Conservation (phyloP, 1,139 yeast genomes). For the Geotrichum klebahnii region DNA sequence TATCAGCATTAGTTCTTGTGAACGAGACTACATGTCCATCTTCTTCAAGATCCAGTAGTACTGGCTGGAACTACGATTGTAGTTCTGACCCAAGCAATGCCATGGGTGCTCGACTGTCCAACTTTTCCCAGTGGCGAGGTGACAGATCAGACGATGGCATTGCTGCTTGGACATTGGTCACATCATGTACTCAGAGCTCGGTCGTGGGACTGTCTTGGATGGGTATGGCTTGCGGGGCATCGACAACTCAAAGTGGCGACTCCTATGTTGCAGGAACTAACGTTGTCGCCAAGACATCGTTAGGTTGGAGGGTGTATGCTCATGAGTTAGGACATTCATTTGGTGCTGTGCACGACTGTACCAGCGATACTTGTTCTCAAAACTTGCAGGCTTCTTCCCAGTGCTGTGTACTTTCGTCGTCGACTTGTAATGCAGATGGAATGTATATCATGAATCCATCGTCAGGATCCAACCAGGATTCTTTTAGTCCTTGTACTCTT, state of each 20-base stretch:
- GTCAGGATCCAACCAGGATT: slow-evolving; percentile 35
- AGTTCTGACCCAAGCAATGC: slow-evolving; percentile 23
- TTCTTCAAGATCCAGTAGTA: slow-evolving; percentile 26
- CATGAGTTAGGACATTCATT: slow-evolving; percentile 45
- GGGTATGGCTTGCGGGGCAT: slow-evolving; percentile 37
- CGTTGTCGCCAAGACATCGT: slow-evolving; percentile 37
- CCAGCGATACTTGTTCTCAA: slow-evolving; percentile 37
- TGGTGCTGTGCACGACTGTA: slow-evolving; percentile 46
- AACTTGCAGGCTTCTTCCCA: slow-evolving; percentile 32
- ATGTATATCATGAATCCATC: slow-evolving; percentile 42
- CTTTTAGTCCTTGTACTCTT: slow-evolving; percentile 39
- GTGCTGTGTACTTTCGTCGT: slow-evolving; percentile 39
- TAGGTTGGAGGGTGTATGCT: slow-evolving; percentile 42
- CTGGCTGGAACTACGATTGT: slow-evolving; percentile 39
- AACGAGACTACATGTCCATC: slow-evolving; percentile 29
- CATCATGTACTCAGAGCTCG: slow-evolving; percentile 38
- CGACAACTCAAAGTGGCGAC: slow-evolving; percentile 23
- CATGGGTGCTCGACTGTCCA: slow-evolving; percentile 35
- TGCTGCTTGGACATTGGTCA: slow-evolving; percentile 42
- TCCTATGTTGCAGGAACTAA: slow-evolving; percentile 39
- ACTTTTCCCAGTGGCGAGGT: slow-evolving; percentile 40
- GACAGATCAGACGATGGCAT: slow-evolving; percentile 34
- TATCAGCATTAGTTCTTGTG: slow-evolving; percentile 29
- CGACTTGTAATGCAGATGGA: slow-evolving; percentile 39
- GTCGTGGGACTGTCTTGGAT: slow-evolving; percentile 44